Percentiles rank a stretch among this genome's conserved stretches.
Conservation (phyloP, 2,329 filamentous ascomycete species). For the Colletotrichum sp. region DNA sequence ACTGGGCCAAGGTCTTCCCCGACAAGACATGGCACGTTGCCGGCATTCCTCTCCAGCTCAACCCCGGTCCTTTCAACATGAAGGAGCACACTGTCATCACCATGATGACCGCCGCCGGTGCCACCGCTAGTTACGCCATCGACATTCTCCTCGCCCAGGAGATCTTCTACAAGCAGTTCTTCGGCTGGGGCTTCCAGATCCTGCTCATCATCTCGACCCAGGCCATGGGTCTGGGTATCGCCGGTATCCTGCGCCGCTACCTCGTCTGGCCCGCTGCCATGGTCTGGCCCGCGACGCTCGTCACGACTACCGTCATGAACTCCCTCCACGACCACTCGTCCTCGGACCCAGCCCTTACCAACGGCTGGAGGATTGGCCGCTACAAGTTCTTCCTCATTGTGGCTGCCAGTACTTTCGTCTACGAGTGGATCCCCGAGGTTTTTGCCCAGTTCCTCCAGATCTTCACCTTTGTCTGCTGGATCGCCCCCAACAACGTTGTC, state of each 20-base stretch:
- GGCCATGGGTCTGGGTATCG: slow-evolving; percentile 62
- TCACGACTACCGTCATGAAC: slow-evolving; percentile 57
- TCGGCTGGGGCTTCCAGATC: slow-evolving; percentile 57
- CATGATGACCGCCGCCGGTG: slow-evolving; percentile 46
- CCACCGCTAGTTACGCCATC: slow-evolving; percentile 38
- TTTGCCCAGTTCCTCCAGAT: slow-evolving; percentile 27
- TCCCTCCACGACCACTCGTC: slow-evolving; percentile 50
- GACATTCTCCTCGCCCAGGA: slow-evolving; percentile 47
- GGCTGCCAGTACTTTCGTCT: slow-evolving; percentile 53
- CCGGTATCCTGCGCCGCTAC: slow-evolving; percentile 58
- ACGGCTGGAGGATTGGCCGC: slow-evolving; percentile 68
- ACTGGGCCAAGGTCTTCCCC: slow-evolving; percentile 38
- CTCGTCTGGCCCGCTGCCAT: slow-evolving; percentile 60
- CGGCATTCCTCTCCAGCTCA: slow-evolving; percentile 36
- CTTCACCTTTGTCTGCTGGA: slow-evolving; percentile 67
- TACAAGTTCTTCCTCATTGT: slow-evolving; percentile 68
- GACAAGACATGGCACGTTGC: slow-evolving; percentile 33
- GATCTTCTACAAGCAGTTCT: slow-evolving; percentile 53
- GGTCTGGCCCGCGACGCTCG: slow-evolving; percentile 62
- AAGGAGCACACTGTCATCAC: slow-evolving; percentile 56
- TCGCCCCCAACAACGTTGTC: slow-evolving; percentile 64
- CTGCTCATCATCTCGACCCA: slow-evolving; percentile 60
- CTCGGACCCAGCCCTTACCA: slow-evolving; percentile 53
- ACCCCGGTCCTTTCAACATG: slow-evolving; percentile 48
- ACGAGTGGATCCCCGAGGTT: slow-evolving; percentile 29